Evolutionary conservation across 257 asterid species (phyloP).

Genomic region (Fraxinus cuspidata): DNA sequence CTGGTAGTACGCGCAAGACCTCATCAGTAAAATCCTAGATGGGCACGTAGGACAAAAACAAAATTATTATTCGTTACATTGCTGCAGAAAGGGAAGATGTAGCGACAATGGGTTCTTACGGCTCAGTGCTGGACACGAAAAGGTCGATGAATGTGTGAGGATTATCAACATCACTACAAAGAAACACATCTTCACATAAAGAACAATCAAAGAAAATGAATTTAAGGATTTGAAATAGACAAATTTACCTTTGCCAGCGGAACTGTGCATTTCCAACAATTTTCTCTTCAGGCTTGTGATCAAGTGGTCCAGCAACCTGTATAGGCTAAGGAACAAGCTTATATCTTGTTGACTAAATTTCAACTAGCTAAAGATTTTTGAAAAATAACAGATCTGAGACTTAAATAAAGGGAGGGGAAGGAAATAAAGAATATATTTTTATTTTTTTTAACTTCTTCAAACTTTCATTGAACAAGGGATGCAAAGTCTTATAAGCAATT

Average conservation of each 20-base stretch:
- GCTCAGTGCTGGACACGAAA: constrained; percentile 75
- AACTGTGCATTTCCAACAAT: constrained; percentile 81
- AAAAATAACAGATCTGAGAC: constrained; percentile 12
- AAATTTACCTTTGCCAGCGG: constrained; percentile 87
- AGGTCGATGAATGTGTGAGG: constrained; percentile 83
- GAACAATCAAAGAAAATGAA: not conserved
- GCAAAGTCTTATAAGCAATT: not conserved
- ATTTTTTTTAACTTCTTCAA: constrained; percentile 1
- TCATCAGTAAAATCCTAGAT: constrained; percentile 61
- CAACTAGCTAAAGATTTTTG: constrained; percentile 7
- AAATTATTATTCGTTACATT: constrained; percentile 18
- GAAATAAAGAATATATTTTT: not conserved
- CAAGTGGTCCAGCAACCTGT: constrained; percentile 79
- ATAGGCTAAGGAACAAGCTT: constrained; percentile 59
- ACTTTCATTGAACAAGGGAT: not conserved
- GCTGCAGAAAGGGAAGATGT: constrained; percentile 13
- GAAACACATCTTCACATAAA: constrained; percentile 23
- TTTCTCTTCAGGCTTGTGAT: constrained; percentile 62
- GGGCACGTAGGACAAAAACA: constrained; percentile 18
- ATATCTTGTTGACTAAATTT: not conserved
- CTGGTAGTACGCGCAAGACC: constrained; percentile 83
- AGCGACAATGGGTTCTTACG: constrained; percentile 52
- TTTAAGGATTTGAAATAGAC: constrained; percentile 6
- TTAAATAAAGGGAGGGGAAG: not conserved
- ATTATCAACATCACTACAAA: constrained; percentile 71